Conservation (phyloP, 768 basidiomycete species). For the Lactarius pseudohatsudake region DNA sequence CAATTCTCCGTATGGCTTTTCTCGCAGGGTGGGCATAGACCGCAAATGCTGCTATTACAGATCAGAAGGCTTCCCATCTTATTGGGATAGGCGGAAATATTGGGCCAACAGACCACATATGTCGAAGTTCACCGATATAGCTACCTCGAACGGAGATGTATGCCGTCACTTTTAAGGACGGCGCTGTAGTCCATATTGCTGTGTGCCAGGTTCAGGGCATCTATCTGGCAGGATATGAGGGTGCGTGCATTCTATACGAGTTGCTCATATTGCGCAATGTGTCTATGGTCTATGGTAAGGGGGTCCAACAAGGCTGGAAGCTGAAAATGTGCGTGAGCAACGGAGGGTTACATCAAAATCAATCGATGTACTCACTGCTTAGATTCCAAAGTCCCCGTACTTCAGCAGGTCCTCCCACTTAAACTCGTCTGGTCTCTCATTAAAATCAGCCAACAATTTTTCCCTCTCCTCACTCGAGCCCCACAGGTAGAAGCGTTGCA, state of each 20-base stretch:
- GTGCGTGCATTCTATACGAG: neutral
- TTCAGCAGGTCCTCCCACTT: slow-evolving; percentile 79
- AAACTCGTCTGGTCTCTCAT: slow-evolving; percentile 76
- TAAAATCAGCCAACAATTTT: slow-evolving; percentile 64
- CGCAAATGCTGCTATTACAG: too few relatives aligned
- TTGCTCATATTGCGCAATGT: neutral
- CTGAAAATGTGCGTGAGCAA: neutral
- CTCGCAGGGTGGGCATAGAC: neutral
- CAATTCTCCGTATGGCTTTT: neutral
- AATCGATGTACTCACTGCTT: neutral
- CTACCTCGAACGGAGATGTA: neutral
- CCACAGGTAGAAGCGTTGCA: slow-evolving; percentile 89
- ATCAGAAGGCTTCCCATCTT: too few relatives aligned
- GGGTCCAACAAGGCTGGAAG: neutral
- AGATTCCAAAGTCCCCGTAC: slow-evolving; percentile 34
- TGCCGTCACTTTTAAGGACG: neutral
- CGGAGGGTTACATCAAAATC: neutral
- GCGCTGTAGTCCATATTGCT: neutral
- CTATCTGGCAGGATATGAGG: neutral
- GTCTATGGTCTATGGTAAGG: neutral
- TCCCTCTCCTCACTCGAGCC: slow-evolving; percentile 44
- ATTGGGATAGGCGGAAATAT: too few relatives aligned
- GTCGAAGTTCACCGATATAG: neutral
- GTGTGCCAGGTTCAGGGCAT: too few relatives aligned
- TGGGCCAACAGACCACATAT: too few relatives aligned